These are phyloP conservation scores for Boletus subparvulus DNA, from an alignment of 768 basidiomycete species.

Conservation along the genomic window DNA sequence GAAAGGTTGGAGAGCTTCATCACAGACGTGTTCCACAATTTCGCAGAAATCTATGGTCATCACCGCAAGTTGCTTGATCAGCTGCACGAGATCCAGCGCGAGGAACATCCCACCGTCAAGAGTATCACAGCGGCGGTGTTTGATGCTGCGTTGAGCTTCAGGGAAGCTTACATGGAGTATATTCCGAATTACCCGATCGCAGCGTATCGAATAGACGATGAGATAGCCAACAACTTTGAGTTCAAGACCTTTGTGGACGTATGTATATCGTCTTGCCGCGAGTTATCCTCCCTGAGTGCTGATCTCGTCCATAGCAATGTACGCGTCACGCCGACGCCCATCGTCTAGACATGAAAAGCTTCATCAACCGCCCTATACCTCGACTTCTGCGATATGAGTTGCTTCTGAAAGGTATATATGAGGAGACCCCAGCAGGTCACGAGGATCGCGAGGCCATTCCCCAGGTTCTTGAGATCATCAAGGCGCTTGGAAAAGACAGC, in stretches of 20 bases:
- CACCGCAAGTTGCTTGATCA: slow-evolving; percentile 75
- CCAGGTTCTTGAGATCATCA: slow-evolving; percentile 84
- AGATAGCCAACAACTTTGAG: slow-evolving; percentile 74
- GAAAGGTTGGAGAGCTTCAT: slow-evolving; percentile 77
- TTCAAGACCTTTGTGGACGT: slow-evolving; percentile 87
- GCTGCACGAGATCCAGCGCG: slow-evolving; percentile 83
- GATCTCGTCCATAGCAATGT: slow-evolving; percentile 37
- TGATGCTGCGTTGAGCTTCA: slow-evolving; percentile 89
- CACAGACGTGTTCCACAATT: slow-evolving; percentile 87
- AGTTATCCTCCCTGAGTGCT: not conserved
- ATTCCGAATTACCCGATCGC: slow-evolving; percentile 93
- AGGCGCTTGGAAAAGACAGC: slow-evolving; percentile 79
- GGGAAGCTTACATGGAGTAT: slow-evolving; percentile 91
- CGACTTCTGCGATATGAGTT: slow-evolving; percentile 87
- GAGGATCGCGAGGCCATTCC: slow-evolving; percentile 84
- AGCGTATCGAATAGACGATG: slow-evolving; percentile 82
- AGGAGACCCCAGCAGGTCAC: slow-evolving; percentile 70
- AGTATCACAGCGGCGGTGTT: slow-evolving; percentile 83
- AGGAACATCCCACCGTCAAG: slow-evolving; percentile 78
- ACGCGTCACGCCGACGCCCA: slow-evolving; percentile 72
- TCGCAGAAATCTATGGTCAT: slow-evolving; percentile 68
- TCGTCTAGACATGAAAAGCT: slow-evolving; percentile 87
- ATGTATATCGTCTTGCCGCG: slow-evolving; percentile 15
- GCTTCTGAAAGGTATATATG: slow-evolving; percentile 75
- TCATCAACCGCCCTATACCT: slow-evolving; percentile 90